Base-by-base conservation (phyloP, 768 basidiomycete genomes). In the Boletus patriciae region DNA sequence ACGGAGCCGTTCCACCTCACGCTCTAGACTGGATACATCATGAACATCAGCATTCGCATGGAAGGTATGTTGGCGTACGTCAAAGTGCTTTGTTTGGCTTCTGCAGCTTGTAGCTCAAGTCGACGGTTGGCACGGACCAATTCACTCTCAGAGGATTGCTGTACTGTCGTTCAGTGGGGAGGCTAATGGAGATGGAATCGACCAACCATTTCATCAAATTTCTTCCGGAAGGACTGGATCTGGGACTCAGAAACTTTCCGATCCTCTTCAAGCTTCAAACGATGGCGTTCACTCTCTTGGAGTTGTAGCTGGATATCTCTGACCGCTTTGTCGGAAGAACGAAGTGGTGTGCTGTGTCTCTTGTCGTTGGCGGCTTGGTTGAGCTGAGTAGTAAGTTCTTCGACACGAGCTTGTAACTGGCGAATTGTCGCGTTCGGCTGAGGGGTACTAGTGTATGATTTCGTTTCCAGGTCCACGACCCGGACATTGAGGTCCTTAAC, bases 401-500 rank as follows among this genome's bases (percentile, higher is more conserved):
- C 89, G 19, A 91, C 84, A 29, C 85, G 81, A 52, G 77, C 83
- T 58, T 90, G 89, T 25, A 85, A 74, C 25, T 87, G 82, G 40
- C 85, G 77, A 45, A 84, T 80, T 1, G 76, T 76, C 6, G 79
- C 74, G 3, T 80, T 73, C 6, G 84, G 78, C 36, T 86, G 80
- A 15, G 86, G 82, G n/a, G 82, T 79, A 61, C 74, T 87, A 12
- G 83, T 71, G 59, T 91, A 85, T 6, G 90, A 86, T 65, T 79
- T 88, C 1, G 91, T 90, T 70, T 92, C 91, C 18, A 93, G 78
- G 65, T 93, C 92, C 10, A 90, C 84, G 53, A 94, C 84, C 40
- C 86, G 87, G 41, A 91, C 81, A 58, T 92, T 91, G 33, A 93
- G 74, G 50, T 93, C 92, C 66, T 92, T 92, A 66, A 89, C 78